Conservation (phyloP, 768 basidiomycete species). For the Podaxis carcinomalis region DNA sequence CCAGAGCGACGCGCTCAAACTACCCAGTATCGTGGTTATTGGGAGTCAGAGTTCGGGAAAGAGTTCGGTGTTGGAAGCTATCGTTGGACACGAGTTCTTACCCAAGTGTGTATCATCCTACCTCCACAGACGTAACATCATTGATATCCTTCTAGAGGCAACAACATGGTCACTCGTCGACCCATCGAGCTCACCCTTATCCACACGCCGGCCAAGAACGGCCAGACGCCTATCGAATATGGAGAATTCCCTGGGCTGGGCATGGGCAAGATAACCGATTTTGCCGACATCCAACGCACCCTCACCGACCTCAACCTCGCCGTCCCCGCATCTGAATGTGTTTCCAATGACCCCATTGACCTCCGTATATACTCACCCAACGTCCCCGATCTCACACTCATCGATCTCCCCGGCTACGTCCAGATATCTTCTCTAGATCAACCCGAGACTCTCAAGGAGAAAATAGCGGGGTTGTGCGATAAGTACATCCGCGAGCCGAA, state of each 20-base stretch:
- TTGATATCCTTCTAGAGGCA: constrained; percentile 55
- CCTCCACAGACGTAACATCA: neutral
- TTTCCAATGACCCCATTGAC: constrained; percentile 94
- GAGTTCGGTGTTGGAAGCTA: constrained; percentile 94
- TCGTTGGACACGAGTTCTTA: constrained; percentile 96
- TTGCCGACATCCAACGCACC: constrained; percentile 86
- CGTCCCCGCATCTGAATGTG: constrained; percentile 84
- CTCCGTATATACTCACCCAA: constrained; percentile 94
- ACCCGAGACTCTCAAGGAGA: constrained; percentile 90
- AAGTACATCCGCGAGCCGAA: constrained; percentile 99
- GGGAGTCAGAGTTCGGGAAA: constrained; percentile 99
- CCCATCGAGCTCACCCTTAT: constrained; percentile 97
- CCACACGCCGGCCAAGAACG: constrained; percentile 70
- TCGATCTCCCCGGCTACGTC: constrained; percentile 96
- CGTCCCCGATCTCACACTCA: constrained; percentile 95
- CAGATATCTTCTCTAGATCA: constrained; percentile 95
- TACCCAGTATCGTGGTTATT: constrained; percentile 97
- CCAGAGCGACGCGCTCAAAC: constrained; percentile 88
- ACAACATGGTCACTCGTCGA: constrained; percentile 98
- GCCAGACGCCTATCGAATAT: constrained; percentile 66
- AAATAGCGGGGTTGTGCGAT: constrained; percentile 86
- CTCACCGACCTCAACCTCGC: constrained; percentile 94
- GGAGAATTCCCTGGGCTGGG: constrained; percentile 93
- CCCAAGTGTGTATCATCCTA: constrained; percentile 72
- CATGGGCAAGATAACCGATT: constrained; percentile 86